Evolutionary conservation across 2,329 filamentous ascomycete species (phyloP).

Genomic region (Stachybotrys echinatus): DNA sequence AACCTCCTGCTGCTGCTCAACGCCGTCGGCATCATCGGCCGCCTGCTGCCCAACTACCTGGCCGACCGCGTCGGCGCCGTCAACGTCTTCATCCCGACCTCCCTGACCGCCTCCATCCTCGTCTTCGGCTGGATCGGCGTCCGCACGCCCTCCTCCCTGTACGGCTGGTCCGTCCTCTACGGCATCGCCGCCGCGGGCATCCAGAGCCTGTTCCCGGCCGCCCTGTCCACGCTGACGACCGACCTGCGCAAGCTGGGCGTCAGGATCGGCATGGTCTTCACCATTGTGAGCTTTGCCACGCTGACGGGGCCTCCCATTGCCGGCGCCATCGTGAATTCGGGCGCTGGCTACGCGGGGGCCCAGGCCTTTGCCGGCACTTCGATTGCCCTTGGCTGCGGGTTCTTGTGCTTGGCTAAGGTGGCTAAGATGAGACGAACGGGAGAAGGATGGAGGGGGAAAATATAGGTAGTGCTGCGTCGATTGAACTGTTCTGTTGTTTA

Average conservation of each 20-base stretch:
- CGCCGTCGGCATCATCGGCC: conserved; percentile 52
- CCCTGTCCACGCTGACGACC: conserved; percentile 47
- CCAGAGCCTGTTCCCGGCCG: conserved; percentile 59
- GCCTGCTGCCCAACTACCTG: conserved; percentile 51
- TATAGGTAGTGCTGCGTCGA: conserved; percentile 17
- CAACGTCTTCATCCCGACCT: conserved; percentile 52
- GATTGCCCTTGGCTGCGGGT: conserved; percentile 24
- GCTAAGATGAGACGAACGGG: conserved; percentile 31
- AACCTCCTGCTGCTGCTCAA: conserved; percentile 62
- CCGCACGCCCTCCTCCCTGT: conserved; percentile 41
- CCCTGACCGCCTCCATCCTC: conserved; percentile 33
- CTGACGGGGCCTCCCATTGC: conserved; percentile 47
- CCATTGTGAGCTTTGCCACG: conserved; percentile 47
- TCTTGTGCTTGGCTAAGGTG: conserved; percentile 32
- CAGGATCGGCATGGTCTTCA: conserved; percentile 55
- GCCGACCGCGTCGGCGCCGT: conserved; percentile 55
- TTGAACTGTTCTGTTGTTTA: neutral
- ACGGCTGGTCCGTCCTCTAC: conserved; percentile 57
- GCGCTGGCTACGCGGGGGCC: conserved; percentile 38
- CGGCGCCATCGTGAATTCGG: conserved; percentile 39
- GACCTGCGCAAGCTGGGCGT: conserved; percentile 47
- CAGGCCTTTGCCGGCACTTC: conserved; percentile 41
- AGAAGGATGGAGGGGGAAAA: conserved; percentile 31
- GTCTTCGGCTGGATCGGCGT: conserved; percentile 57
- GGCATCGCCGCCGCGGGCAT: conserved; percentile 57